Evolutionary conservation across 73 alveolate genomes (phyloP), one percentile per base, ranked within the genome.

Genomic region (Paramecium octaurelia): DNA sequence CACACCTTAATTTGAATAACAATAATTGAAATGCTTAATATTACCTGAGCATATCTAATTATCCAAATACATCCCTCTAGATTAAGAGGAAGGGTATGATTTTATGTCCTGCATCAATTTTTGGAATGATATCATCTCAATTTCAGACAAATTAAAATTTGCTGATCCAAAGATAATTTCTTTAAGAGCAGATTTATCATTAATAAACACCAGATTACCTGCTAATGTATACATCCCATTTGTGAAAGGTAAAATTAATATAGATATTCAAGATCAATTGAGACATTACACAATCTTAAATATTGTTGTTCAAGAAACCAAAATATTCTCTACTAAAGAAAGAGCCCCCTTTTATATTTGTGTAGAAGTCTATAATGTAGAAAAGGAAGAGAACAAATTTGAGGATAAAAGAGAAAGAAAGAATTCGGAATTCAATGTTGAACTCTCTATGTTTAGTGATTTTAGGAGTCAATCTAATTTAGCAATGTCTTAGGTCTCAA

Each of bases 321-420:
- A 93, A 64, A 59, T 94, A 16, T 94, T 94, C 46, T 69, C 95
- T 31, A 94, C 97, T 1, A 92, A 75, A 76, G 97, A 94, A 76
- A 94, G 96, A 92, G 95, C 96, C 14, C 97, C 97, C 9, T 94
- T 92, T 73, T 86, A 92, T 94, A 88, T 94, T n/a, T 94, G 97
- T 58, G 6, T 94, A 24, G 97, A 94, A 44, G 69, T 94, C 12
- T 94, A 75, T 58, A 88, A 94, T 46, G 93, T 96, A 7, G 84
- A 83, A 83, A 83, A 24, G 42, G 85, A 64, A 35, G 54, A 58
- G 36, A 68, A 0, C 4, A 59, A 87, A 87, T 35, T 54, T 48
- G 71, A 35, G 7, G 59, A 58, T 21, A 58, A 43, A 68, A 87
- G 58, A 68, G 87, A 87, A 43, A 87, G 87, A 35, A 73, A 29